Conservation (phyloP, 495 filamentous ascomycete species). For the Penicillium herquei region DNA sequence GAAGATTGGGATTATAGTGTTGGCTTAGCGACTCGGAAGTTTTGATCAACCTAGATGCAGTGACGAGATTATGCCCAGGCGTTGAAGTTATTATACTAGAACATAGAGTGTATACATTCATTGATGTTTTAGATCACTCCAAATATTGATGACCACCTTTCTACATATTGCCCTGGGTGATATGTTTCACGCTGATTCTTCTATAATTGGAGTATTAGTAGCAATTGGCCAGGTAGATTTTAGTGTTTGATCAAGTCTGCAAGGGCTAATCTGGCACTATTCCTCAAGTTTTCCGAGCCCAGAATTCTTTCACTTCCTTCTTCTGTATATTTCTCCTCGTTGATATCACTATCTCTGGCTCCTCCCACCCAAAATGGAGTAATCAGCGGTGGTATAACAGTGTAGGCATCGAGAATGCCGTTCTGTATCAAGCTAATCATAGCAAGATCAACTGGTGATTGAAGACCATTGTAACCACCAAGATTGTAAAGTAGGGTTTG, state of each 20-base stretch:
- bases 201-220: too few species aligned
- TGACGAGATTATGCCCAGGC: too few species aligned
- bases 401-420: background rate
- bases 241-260: background rate
- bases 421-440: background rate
- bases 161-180: too few species aligned
- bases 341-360: background rate
- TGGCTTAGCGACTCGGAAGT: too few species aligned
- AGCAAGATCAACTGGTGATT: background rate
- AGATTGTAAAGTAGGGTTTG: slow-evolving; percentile 10
- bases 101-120: too few species aligned
- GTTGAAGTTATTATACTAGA: too few species aligned
- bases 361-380: slow-evolving; percentile 1
- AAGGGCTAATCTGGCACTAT: background rate
- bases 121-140: too few species aligned
- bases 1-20: background rate
- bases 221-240: background rate
- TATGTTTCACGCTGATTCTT: too few species aligned
- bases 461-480: slow-evolving; percentile 3
- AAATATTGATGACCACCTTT: too few species aligned
- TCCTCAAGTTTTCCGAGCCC: background rate
- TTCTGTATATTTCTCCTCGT: background rate
- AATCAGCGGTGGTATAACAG: background rate
- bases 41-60: too few species aligned
- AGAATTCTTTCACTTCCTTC: background rate